Evolutionary conservation across 257 asterid genomes (phyloP), one percentile per base, ranked within the genome.

Genomic region (Nicotiana paniculata): DNA sequence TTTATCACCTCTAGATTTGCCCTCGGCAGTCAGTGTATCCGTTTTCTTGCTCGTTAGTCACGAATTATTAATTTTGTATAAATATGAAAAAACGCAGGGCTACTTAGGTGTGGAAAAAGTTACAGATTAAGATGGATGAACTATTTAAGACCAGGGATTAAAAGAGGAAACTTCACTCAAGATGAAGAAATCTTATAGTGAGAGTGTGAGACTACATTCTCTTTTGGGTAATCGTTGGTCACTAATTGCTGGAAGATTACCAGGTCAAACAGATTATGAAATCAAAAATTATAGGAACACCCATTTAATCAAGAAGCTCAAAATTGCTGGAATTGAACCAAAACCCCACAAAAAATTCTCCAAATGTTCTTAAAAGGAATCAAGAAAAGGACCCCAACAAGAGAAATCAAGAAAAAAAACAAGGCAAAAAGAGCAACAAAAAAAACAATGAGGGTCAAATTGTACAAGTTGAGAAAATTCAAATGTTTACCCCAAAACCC

Each of bases 221-320:
- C 90, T 93, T 51, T 85, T 92, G 9, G 97, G 97, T 21, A 93
- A 93, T 65, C 91, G 97, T 5, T 93, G 97, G 97, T 93, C 97
- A 28, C 87, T 93, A 7, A 93, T 93, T 10, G 97, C 97, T 1
- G 95, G 93, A 54, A 82, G 94, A 61, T 89, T 93, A 86, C 91
- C 97, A 0, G 95, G 97, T 81, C 91, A 96, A 85, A 93, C 96
- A 7, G 97, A 93, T 83, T 91, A 93, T 86, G 97, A 92, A 90
- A 90, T 92, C 35, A 92, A 92, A 53, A 92, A 91, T 82, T 82
- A 92, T 83, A 91, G 97, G 97, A 93, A 93, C 86, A 90, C 93
- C 0, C 89, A 90, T 63, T 88, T 93, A 62, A 85, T 86, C 85
- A 92, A 89, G 84, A 89, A 89, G 78, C 88, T 90, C 46, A 77